Evolutionary conservation across 805 yeast genomes (phyloP).

Genomic region (Ogataea minuta): DNA sequence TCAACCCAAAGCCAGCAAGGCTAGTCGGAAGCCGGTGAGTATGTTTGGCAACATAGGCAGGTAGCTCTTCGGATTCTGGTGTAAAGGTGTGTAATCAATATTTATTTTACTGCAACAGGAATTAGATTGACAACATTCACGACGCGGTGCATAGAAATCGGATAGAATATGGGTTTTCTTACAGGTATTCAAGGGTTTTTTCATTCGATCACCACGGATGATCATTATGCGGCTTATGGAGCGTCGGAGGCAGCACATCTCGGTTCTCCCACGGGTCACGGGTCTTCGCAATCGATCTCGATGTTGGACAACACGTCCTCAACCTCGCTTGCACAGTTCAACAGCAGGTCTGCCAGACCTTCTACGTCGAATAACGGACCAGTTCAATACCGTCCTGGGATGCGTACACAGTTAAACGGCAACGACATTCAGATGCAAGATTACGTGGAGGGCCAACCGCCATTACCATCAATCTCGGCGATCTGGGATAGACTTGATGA

Average conservation of each 20-base stretch:
- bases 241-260: slow-evolving; percentile 31
- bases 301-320: slow-evolving; percentile 34
- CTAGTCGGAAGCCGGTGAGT: slow-evolving; percentile 10
- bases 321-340: slow-evolving; percentile 34
- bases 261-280: slow-evolving; percentile 22
- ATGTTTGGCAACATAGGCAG: slow-evolving; percentile 13
- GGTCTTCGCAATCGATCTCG: slow-evolving; percentile 29
- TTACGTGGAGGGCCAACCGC: slow-evolving; percentile 45
- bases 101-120: slow-evolving; percentile 4
- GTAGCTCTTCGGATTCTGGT: neutral
- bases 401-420: slow-evolving; percentile 39
- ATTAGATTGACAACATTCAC: slow-evolving; percentile 3
- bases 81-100: slow-evolving; percentile 5
- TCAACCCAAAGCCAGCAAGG: slow-evolving; percentile 1
- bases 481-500: slow-evolving; percentile 89
- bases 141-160: slow-evolving; percentile 6
- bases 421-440: slow-evolving; percentile 58
- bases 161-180: slow-evolving; percentile 28
- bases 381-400: slow-evolving; percentile 42
- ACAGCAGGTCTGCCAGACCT: slow-evolving; percentile 43
- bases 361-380: slow-evolving; percentile 31
- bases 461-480: slow-evolving; percentile 61
- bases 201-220: slow-evolving; percentile 54
- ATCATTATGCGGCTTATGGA: slow-evolving; percentile 57
- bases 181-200: slow-evolving; percentile 36